phyloP scores from a whole-genome alignment of 2,329 filamentous ascomycete species.

The Graphilbum fragrans region DNA sequence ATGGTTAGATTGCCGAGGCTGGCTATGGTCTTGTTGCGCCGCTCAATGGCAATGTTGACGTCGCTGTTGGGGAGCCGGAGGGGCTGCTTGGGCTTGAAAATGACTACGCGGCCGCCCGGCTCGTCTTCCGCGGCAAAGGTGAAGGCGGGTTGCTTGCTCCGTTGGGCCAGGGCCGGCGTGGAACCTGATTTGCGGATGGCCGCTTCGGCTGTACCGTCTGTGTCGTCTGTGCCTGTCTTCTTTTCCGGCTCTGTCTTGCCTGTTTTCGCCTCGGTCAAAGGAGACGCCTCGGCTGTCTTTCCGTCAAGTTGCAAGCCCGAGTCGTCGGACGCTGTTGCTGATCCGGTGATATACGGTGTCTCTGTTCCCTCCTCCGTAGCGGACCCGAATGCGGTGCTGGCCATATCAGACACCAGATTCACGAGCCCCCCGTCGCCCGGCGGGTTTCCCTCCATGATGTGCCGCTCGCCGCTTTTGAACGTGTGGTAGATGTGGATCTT shows the following conservation, averaged over 20 bases:
- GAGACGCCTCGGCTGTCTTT: no score
- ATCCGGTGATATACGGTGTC: neutral
- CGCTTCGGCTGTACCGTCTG: constrained; percentile 7
- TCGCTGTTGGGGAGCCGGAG: constrained; percentile 70
- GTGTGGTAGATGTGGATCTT: constrained; percentile 74
- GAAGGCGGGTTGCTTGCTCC: constrained; percentile 1
- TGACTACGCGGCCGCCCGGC: constrained; percentile 57
- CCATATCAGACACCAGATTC: constrained; percentile 43
- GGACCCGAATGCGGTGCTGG: constrained; percentile 8
- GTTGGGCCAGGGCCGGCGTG: neutral
- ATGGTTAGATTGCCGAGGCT: constrained; percentile 65
- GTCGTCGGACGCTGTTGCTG: no score
- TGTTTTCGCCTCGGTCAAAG: no score
- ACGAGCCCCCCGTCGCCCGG: constrained; percentile 35
- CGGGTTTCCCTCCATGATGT: constrained; percentile 48
- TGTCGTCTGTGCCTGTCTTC: neutral
- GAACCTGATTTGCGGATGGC: constrained; percentile 5
- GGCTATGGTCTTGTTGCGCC: constrained; percentile 66
- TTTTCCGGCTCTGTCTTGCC: constrained; percentile 9
- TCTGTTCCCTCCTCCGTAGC: neutral
- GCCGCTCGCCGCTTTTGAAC: constrained; percentile 61
- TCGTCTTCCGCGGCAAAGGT: constrained; percentile 18
- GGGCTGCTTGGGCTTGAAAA: constrained; percentile 60
- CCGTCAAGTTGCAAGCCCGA: no score
- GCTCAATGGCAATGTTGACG: constrained; percentile 81